Evolutionary conservation across 2,329 filamentous ascomycete genomes (phyloP).

Genomic region (Fusarium verticillioides): DNA sequence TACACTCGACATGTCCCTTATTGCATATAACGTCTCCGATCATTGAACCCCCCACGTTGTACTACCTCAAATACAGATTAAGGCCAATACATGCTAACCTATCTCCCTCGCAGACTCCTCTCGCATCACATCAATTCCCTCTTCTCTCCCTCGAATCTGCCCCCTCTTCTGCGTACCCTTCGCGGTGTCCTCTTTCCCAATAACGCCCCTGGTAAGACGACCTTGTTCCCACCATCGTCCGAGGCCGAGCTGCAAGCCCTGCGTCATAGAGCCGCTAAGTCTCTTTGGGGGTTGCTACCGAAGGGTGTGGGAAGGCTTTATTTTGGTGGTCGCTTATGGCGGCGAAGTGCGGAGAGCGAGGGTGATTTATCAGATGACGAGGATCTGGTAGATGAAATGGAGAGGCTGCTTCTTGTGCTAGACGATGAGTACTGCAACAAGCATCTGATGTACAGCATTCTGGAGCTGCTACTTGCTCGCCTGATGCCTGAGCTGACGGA

Average conservation of each 20-base stretch:
- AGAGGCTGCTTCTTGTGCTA: slow-evolving; percentile 77
- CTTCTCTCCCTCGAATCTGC: slow-evolving; percentile 72
- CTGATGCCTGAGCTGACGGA: slow-evolving; percentile 86
- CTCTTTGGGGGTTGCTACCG: slow-evolving; percentile 63
- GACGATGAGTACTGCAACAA: slow-evolving; percentile 91
- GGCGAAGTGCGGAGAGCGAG: slow-evolving; percentile 36
- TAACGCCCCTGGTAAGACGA: slow-evolving; percentile 76
- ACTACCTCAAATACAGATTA: slow-evolving; percentile 26
- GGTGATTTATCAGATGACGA: slow-evolving; percentile 46
- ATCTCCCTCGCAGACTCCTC: slow-evolving; percentile 60
- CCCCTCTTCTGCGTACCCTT: slow-evolving; percentile 74
- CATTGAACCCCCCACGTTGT: slow-evolving; percentile 30
- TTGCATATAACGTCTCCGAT: slow-evolving; percentile 33
- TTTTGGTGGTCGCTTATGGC: slow-evolving; percentile 56
- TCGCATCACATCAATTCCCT: slow-evolving; percentile 67
- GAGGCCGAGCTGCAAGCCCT: slow-evolving; percentile 70
- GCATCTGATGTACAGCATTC: slow-evolving; percentile 83
- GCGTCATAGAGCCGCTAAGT: slow-evolving; percentile 73
- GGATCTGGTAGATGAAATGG: slow-evolving; percentile 67
- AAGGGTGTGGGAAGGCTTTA: slow-evolving; percentile 61
- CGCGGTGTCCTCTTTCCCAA: slow-evolving; percentile 88
- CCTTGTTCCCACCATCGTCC: slow-evolving; percentile 68
- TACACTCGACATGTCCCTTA: slow-evolving; percentile 20
- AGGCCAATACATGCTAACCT: slow-evolving; percentile 40
- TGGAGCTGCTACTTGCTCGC: slow-evolving; percentile 84